These are phyloP conservation scores for Colletotrichum sp. DNA, from an alignment of 2,329 filamentous ascomycete species.

Conservation along the genomic window DNA sequence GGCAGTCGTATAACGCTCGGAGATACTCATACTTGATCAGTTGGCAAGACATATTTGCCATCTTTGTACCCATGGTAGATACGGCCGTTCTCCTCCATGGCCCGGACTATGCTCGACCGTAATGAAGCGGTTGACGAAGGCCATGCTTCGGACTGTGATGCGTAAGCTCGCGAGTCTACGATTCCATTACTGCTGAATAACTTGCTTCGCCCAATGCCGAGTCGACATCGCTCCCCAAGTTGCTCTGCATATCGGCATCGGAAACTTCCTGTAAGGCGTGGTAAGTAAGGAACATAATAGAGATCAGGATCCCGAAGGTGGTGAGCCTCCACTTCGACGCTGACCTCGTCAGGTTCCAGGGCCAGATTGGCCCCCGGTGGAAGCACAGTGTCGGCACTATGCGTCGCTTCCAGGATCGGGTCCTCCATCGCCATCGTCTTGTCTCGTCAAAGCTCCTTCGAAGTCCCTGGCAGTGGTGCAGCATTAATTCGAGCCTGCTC, in stretches of 20 bases:
- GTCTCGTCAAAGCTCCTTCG: background rate
- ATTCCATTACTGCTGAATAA: background rate
- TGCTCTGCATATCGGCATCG: slow-evolving; percentile 18
- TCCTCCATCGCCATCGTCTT: slow-evolving; percentile 11
- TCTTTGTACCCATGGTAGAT: slow-evolving; percentile 43
- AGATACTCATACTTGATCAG: slow-evolving; percentile 33
- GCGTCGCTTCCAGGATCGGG: background rate
- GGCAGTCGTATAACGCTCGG: background rate
- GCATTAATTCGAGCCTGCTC: background rate
- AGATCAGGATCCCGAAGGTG: background rate
- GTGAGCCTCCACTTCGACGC: background rate
- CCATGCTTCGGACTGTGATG: slow-evolving; percentile 26
- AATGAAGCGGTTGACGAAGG: slow-evolving; percentile 36
- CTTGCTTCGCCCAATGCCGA: slow-evolving; percentile 33
- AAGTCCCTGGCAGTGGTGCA: background rate
- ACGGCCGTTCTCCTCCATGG: slow-evolving; percentile 39
- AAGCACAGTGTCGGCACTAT: background rate
- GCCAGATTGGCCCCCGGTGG: background rate
- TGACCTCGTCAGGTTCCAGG: slow-evolving; percentile 21
- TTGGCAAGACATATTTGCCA: slow-evolving; percentile 41
- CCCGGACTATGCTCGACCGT: slow-evolving; percentile 31
- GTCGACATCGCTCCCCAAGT: slow-evolving; percentile 23
- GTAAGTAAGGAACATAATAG: background rate
- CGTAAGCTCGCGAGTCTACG: background rate
- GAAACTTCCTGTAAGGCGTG: background rate